Evolutionary conservation across 2,329 filamentous ascomycete species (phyloP), one percentile per base, ranked within the genome.

Genomic region (Arthrinium phaeospermum): DNA sequence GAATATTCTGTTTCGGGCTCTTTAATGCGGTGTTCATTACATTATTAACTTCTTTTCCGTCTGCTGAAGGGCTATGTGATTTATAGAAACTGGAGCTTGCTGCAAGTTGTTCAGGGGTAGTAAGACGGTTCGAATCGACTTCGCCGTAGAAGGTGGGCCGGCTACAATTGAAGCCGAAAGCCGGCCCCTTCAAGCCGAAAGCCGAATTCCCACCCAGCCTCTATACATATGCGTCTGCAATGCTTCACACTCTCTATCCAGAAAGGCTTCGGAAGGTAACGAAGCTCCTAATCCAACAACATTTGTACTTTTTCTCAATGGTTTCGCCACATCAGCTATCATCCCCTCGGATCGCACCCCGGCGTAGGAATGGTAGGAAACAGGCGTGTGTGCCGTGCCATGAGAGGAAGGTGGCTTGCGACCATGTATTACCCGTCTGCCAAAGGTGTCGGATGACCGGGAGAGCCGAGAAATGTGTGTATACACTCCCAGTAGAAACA

Each of bases 341-440:
- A 27, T 44, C 68, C 7, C 19, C 47, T 19, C n/a, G 46, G 12
- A 51, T 57, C 14, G 68, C 68, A n/a, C 68, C 68, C 30, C 44
- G 47, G 30, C 68, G 68, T 2, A 51, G 68, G 24, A 73, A 73
- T 51, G 72, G 72, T n/a, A 71, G 72, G 41, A 68, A 70, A 10
- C 70, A 69, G n/a, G 72, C 72, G 3, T 73, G 72, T 47, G 44
- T 70, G 61, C 72, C 72, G 68, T 73, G 72, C 27, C 71, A 71
- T 37, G 46, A 37, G 19, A 71, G 67, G 22, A 73, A 73, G 51
- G 71, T 73, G n/a, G 72, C 72, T 61, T 73, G 72, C 67, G 72
- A 73, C 61, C 72, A 73, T 51, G 41, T 67, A n/a, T 45, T 70
- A 47, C 72, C 72, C 34, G 34, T 71, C 47, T 73, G 72, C 44